Evolutionary conservation across 306 rosid species (phyloP).

Genomic region (Fagus sylvatica): DNA sequence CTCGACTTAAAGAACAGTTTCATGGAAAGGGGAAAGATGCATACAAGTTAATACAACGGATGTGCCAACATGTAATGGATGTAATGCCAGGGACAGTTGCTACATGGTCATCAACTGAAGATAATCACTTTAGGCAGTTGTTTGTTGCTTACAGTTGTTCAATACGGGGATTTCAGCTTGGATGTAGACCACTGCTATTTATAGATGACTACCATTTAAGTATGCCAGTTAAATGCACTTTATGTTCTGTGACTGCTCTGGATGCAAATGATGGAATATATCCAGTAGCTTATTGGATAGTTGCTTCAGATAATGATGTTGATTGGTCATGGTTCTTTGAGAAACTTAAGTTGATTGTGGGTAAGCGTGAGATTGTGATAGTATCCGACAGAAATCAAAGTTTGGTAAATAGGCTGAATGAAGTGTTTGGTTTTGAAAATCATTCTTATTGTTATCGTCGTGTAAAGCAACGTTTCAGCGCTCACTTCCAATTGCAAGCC

Average conservation of each 20-base stretch:
- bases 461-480: neutral
- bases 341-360: slow-evolving; percentile 9
- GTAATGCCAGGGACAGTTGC: slow-evolving; percentile 13
- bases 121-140: slow-evolving; percentile 8
- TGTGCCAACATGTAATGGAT: slow-evolving; percentile 13
- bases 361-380: slow-evolving; percentile 10
- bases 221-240: neutral
- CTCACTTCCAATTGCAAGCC: neutral
- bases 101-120: neutral
- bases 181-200: slow-evolving; percentile 5
- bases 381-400: slow-evolving; percentile 3
- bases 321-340: slow-evolving; percentile 14
- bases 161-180: slow-evolving; percentile 1
- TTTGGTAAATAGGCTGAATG: neutral
- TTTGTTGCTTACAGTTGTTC: slow-evolving; percentile 11
- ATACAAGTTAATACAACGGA: slow-evolving; percentile 7
- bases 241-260: neutral
- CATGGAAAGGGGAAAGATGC: neutral
- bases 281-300: slow-evolving; percentile 9
- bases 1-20: neutral
- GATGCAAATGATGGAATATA: slow-evolving; percentile 11
- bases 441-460: neutral
- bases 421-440: neutral
- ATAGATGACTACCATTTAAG: neutral
- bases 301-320: neutral